Percentiles rank a stretch among this genome's conserved stretches.
phyloP scores from a whole-genome alignment of 306 rosid species.

The Cicer yamashitae region DNA sequence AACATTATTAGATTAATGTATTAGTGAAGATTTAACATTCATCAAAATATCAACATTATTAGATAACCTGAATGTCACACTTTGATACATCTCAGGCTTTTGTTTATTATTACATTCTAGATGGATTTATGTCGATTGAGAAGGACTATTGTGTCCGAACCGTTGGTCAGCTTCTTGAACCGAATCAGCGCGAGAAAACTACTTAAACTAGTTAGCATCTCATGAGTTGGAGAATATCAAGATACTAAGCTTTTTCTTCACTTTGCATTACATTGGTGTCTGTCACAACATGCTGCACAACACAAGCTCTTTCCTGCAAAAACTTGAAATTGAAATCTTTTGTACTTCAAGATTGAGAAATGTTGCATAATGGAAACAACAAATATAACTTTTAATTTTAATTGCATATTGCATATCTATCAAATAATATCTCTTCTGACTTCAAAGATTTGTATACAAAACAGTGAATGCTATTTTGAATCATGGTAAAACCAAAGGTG shows the following conservation, averaged over 20 bases:
- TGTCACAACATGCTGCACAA: conserved; percentile 29
- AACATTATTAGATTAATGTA: background rate
- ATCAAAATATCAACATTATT: background rate
- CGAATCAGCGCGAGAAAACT: conserved; percentile 22
- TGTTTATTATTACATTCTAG: conserved; percentile 25
- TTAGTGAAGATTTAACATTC: conserved; percentile 2
- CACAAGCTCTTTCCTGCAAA: conserved; percentile 37
- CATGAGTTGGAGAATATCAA: background rate
- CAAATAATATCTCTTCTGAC: too few species aligned
- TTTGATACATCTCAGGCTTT: conserved; percentile 36
- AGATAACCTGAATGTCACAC: conserved; percentile 26
- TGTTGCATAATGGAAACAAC: background rate
- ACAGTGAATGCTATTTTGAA: background rate
- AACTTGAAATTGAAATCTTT: conserved; percentile 25
- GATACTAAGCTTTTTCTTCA: background rate
- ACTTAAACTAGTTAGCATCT: conserved; percentile 20
- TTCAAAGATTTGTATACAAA: background rate
- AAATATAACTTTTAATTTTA: too few species aligned
- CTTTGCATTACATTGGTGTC: background rate
- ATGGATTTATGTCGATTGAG: conserved; percentile 2
- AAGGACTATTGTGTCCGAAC: conserved; percentile 38
- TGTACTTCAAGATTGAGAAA: background rate
- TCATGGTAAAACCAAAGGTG: background rate
- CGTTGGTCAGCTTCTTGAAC: conserved; percentile 9
- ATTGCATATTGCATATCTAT: too few species aligned